phyloP scores from a whole-genome alignment of 2,329 filamentous ascomycete species.

The Grosmannia huntii region DNA sequence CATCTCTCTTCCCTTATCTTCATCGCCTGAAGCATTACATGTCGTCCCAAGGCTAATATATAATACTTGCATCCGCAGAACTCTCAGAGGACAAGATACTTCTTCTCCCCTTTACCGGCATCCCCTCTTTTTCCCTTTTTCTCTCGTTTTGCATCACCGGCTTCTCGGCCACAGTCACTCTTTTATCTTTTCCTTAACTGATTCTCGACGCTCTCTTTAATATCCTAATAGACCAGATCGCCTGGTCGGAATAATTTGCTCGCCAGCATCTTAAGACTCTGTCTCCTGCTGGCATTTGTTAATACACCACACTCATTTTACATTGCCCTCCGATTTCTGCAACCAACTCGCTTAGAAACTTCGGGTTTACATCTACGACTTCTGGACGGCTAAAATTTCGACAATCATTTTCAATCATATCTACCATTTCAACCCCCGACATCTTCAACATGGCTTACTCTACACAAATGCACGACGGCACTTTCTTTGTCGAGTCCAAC shows the following conservation, averaged over 20 bases:
- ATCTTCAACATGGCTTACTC: slow-evolving; percentile 19
- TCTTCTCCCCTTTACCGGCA: slow-evolving; percentile 14
- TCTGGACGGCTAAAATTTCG: slow-evolving; percentile 32
- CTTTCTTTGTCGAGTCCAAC: slow-evolving; percentile 45
- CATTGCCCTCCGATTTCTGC: background rate
- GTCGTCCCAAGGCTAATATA: slow-evolving; percentile 11
- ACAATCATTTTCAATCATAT: slow-evolving; percentile 26
- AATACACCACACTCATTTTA: slow-evolving; percentile 15
- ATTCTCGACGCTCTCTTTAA: slow-evolving; percentile 46
- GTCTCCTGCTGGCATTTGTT: slow-evolving; percentile 9
- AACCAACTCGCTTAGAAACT: slow-evolving; percentile 3
- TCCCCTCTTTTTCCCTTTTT: slow-evolving; percentile 9
- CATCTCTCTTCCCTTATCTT: background rate
- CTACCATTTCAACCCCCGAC: slow-evolving; percentile 13
- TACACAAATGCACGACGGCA: slow-evolving; percentile 23
- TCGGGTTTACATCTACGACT: slow-evolving; percentile 14
- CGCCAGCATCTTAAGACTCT: slow-evolving; percentile 17
- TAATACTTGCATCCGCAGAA: slow-evolving; percentile 21
- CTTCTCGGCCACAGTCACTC: slow-evolving; percentile 44
- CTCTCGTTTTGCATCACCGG: slow-evolving; percentile 24
- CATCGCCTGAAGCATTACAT: background rate
- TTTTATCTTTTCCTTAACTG: slow-evolving; percentile 29
- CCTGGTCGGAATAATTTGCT: slow-evolving; percentile 27
- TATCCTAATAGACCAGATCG: slow-evolving; percentile 35
- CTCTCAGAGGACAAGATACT: slow-evolving; percentile 23